Conservation (phyloP, 108 stramenopile genomes). For the Discostella pseudostelligera region DNA sequence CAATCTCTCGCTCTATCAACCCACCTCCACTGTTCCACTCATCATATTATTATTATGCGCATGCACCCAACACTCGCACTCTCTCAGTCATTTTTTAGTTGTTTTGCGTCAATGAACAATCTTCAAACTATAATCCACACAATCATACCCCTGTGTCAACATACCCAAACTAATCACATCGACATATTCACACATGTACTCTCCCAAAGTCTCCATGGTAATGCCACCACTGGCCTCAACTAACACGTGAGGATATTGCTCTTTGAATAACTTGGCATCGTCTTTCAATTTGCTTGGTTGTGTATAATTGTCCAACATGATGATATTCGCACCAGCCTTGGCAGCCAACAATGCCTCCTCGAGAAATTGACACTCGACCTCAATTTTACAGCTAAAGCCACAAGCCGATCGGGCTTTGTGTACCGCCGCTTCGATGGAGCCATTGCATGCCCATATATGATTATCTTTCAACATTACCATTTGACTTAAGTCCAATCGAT, state of each 20-base stretch:
- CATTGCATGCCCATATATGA: slow-evolving; percentile 90
- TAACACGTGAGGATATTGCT: slow-evolving; percentile 80
- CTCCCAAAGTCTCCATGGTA: slow-evolving; percentile 86
- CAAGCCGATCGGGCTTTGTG: slow-evolving; percentile 76
- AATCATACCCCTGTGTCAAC: slow-evolving; percentile 98
- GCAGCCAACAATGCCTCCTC: slow-evolving; percentile 94
- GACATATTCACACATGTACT: slow-evolving; percentile 84
- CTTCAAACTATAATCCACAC: slow-evolving; percentile 95
- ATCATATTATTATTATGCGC: no score
- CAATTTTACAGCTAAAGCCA: slow-evolving; percentile 98
- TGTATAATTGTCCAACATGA: slow-evolving; percentile 99
- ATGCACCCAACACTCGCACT: no score
- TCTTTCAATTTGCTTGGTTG: slow-evolving; percentile 72
- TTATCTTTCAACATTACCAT: slow-evolving; percentile 99
- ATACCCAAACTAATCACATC: slow-evolving; percentile 96
- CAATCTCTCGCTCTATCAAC: no score
- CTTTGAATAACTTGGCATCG: slow-evolving; percentile 85
- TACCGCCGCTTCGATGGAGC: slow-evolving; percentile 89
- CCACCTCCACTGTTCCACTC: no score
- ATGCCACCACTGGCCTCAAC: slow-evolving; percentile 99
- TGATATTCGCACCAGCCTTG: slow-evolving; percentile 85
- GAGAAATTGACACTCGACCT: slow-evolving; percentile 92
- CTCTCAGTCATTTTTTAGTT: background rate
- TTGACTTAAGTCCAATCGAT: slow-evolving; percentile 94
- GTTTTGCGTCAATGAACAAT: slow-evolving; percentile 65